Evolutionary conservation across 116 monocot genomes (phyloP).

Genomic region (Dioscorea cayenensis): DNA sequence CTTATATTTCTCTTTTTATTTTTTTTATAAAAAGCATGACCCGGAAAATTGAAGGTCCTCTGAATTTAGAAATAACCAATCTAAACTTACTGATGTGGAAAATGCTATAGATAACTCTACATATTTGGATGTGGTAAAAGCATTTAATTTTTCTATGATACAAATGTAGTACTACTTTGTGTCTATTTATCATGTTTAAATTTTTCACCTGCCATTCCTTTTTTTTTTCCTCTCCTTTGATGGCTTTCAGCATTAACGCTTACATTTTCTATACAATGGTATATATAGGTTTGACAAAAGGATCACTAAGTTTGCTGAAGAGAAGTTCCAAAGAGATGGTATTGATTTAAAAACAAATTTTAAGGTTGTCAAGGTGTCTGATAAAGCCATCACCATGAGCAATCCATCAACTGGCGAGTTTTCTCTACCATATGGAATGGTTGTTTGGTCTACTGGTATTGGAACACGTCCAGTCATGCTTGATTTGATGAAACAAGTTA

Average conservation of each 20-base stretch:
- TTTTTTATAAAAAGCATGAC: too few relatives aligned
- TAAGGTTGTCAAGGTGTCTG: conserved; percentile 72
- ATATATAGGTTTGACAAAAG: conserved; percentile 91
- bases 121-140: too few relatives aligned
- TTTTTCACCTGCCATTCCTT: too few relatives aligned
- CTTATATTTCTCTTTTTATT: too few relatives aligned
- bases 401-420: conserved; percentile 45
- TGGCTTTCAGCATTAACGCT: not conserved
- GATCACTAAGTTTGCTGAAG: conserved; percentile 89
- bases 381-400: conserved; percentile 83
- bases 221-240: not conserved
- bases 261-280: not conserved
- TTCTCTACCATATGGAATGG: conserved; percentile 79
- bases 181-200: too few relatives aligned
- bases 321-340: conserved; percentile 82
- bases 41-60: too few relatives aligned
- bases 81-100: too few relatives aligned
- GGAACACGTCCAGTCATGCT: conserved; percentile 85
- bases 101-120: too few relatives aligned
- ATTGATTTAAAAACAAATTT: conserved; percentile 92
- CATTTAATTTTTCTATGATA: too few relatives aligned
- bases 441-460: conserved; percentile 98
- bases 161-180: too few relatives aligned
- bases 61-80: too few relatives aligned
- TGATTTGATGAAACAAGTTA: conserved; percentile 91